Percentiles rank a stretch among this genome's conserved stretches.
phyloP scores from a whole-genome alignment of 1,284 basidiomycete species.

The Boletellus deceptivus region DNA sequence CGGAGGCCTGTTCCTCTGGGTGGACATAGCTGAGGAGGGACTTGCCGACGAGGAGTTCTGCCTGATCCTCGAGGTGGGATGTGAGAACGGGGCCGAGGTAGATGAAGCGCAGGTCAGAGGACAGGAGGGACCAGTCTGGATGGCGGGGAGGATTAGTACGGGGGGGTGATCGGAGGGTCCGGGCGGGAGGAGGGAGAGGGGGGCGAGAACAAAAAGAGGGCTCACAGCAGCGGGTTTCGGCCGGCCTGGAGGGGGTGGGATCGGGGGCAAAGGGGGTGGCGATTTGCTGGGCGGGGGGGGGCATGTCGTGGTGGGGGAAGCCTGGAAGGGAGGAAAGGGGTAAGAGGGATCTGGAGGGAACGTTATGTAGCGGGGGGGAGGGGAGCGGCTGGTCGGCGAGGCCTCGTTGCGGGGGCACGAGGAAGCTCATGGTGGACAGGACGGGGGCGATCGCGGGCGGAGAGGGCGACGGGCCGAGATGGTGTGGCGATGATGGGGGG shows the following conservation, averaged over 20 bases:
- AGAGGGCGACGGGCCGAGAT: neutral
- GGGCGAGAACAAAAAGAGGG: slow-evolving; percentile 14
- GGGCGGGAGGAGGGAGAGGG: slow-evolving; percentile 11
- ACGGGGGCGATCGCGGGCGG: slow-evolving; percentile 23
- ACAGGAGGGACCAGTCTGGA: slow-evolving; percentile 71
- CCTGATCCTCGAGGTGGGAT: slow-evolving; percentile 73
- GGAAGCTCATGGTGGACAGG: slow-evolving; percentile 41
- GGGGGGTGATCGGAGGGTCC: slow-evolving; percentile 33
- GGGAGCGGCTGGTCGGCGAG: slow-evolving; percentile 31
- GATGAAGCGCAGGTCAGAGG: slow-evolving; percentile 75
- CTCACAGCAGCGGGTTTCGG: slow-evolving; percentile 75
- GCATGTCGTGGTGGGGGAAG: slow-evolving; percentile 31
- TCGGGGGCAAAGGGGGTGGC: slow-evolving; percentile 18
- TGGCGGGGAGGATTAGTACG: slow-evolving; percentile 13
- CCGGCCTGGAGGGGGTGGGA: slow-evolving; percentile 49
- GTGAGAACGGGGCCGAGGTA: slow-evolving; percentile 88
- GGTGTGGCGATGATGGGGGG: slow-evolving; percentile 1
- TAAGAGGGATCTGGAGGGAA: slow-evolving; percentile 34
- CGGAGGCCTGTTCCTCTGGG: slow-evolving; percentile 82
- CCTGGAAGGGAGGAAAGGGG: slow-evolving; percentile 38
- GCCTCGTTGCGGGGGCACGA: slow-evolving; percentile 40
- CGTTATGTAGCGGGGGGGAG: slow-evolving; percentile 33
- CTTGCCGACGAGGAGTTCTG: slow-evolving; percentile 66
- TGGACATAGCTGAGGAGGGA: slow-evolving; percentile 86
- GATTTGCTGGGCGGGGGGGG: slow-evolving; percentile 18